Conservation (phyloP, 2,329 filamentous ascomycete species). For the Lomentospora prolificans region DNA sequence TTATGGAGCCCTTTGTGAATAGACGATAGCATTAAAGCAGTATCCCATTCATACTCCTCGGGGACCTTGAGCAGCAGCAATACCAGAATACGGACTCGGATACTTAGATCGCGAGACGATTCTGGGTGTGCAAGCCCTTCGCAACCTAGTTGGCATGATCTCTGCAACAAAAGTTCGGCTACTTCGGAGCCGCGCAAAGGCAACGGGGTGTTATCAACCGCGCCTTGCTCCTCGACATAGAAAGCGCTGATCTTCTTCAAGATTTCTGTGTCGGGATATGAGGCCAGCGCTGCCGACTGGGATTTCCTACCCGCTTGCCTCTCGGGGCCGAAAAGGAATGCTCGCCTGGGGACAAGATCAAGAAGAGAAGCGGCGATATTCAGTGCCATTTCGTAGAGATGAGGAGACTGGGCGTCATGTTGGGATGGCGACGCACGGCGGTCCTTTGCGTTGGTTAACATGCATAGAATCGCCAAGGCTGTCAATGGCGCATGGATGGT, state of each 20-base stretch:
- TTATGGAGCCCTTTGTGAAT: conserved; percentile 37
- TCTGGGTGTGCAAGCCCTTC: conserved; percentile 32
- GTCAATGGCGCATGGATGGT: conserved; percentile 73
- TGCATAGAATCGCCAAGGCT: conserved; percentile 52
- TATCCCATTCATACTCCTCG: conserved; percentile 31
- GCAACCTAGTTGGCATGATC: conserved; percentile 43
- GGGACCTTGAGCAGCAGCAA: conserved; percentile 45
- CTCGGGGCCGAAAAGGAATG: conserved; percentile 34
- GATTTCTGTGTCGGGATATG: conserved; percentile 34
- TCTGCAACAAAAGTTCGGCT: conserved; percentile 54
- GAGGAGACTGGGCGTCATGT: conserved; percentile 18
- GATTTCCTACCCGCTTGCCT: conserved; percentile 13
- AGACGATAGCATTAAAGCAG: conserved; percentile 37
- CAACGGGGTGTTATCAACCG: conserved; percentile 48
- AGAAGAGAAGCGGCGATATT: conserved; percentile 46
- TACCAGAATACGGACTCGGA: conserved; percentile 50
- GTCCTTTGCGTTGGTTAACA: conserved; percentile 45
- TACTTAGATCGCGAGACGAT: conserved; percentile 38
- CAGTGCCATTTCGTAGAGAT: conserved; percentile 25
- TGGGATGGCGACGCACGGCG: conserved; percentile 17
- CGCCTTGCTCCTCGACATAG: conserved; percentile 62
- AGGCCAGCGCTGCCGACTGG: conserved; percentile 7
- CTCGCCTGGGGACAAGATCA: conserved; percentile 54
- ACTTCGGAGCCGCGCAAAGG: conserved; percentile 48
- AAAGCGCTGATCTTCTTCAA: conserved; percentile 54